Evolutionary conservation across 441 rosid genomes (phyloP).

Genomic region (Corymbia calophylla): DNA sequence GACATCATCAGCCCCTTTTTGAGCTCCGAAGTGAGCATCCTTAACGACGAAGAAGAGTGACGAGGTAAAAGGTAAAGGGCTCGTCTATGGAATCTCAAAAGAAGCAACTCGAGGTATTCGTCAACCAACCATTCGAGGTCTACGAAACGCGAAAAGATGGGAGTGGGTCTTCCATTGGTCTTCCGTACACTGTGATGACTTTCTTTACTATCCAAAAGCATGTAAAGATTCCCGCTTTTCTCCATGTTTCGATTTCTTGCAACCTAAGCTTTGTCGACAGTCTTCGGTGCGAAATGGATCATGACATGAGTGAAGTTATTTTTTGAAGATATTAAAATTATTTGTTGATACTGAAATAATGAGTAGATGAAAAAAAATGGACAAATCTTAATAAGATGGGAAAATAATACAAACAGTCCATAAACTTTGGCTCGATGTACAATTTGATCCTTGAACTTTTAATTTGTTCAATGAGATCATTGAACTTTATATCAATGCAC

Average conservation of each 20-base stretch:
- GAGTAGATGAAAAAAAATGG: background rate
- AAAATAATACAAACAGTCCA: too few relatives aligned
- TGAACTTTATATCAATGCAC: fast-evolving
- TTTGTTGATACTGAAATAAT: background rate
- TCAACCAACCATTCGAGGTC: background rate
- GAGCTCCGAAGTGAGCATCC: background rate
- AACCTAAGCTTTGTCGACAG: background rate
- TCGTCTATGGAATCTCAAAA: background rate
- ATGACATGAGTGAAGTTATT: background rate
- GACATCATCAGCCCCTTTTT: background rate
- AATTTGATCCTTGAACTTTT: too few relatives aligned
- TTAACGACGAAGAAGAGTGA: background rate
- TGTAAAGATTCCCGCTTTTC: background rate
- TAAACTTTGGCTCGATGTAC: fast-evolving
- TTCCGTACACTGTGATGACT: background rate
- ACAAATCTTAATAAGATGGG: background rate
- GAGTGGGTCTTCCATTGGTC: background rate
- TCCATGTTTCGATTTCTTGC: background rate
- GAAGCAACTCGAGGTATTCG: background rate
- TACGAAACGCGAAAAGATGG: background rate
- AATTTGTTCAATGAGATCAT: fast-evolving
- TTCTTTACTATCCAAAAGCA: background rate
- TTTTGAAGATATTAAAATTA: background rate
- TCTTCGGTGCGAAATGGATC: background rate
- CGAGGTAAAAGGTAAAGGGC: background rate